Evolutionary conservation across 805 yeast species (phyloP).

Genomic region (Metschnikowia noctiluminum): DNA sequence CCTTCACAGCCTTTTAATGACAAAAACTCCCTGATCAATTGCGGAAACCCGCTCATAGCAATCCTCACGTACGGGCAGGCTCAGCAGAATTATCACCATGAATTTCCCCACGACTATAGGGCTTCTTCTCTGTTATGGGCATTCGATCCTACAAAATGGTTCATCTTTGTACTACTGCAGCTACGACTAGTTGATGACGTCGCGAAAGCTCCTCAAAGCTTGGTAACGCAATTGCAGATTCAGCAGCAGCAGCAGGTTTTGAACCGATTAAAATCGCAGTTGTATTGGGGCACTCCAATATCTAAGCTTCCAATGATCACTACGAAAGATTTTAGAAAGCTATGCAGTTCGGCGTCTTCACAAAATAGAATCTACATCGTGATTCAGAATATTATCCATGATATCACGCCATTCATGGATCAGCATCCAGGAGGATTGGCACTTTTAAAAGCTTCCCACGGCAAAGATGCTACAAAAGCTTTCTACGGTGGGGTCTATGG

Average conservation of each 20-base stretch:
- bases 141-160: slow-evolving; percentile 86
- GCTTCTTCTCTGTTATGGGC: slow-evolving; percentile 68
- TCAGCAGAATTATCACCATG: slow-evolving; percentile 91
- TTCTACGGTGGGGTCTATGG: slow-evolving; percentile 93
- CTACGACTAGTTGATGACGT: slow-evolving; percentile 60
- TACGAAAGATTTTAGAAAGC: slow-evolving; percentile 42
- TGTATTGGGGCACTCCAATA: slow-evolving; percentile 94
- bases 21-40: slow-evolving; percentile 68
- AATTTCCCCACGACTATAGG: slow-evolving; percentile 88
- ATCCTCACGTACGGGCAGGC: slow-evolving; percentile 85
- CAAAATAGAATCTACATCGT: slow-evolving; percentile 64
- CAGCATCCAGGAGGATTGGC: slow-evolving; percentile 94
- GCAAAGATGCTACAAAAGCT: slow-evolving; percentile 91
- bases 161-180: slow-evolving; percentile 48
- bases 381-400: slow-evolving; percentile 89
- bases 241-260: slow-evolving; percentile 77
- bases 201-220: slow-evolving; percentile 61
- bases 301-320: slow-evolving; percentile 72
- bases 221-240: slow-evolving; percentile 52
- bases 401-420: slow-evolving; percentile 83
- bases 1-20: slow-evolving; percentile 45
- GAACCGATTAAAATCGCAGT: slow-evolving; percentile 69
- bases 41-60: slow-evolving; percentile 54
- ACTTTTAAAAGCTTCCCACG: slow-evolving; percentile 73
- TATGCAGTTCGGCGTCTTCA: slow-evolving; percentile 36